Conservation (phyloP, 1,284 basidiomycete genomes). For the Xanthoconium separans region DNA sequence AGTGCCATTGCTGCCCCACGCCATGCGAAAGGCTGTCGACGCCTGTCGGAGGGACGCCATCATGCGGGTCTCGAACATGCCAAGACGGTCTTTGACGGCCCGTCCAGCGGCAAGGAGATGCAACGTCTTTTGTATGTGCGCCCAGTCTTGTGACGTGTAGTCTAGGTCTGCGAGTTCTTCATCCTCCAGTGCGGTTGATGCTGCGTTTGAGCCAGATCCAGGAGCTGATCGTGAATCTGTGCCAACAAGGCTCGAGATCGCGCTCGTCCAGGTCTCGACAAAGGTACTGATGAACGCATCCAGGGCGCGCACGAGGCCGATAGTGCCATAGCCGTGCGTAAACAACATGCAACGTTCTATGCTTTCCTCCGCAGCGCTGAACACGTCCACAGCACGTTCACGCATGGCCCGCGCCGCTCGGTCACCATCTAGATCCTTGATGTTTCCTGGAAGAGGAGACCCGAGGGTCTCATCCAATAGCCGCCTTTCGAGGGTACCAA, state of each 20-base stretch:
- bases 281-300: slow-evolving; percentile 69
- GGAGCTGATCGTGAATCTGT: slow-evolving; percentile 14
- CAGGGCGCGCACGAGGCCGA: slow-evolving; percentile 70
- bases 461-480: slow-evolving; percentile 57
- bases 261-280: slow-evolving; percentile 59
- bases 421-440: slow-evolving; percentile 44
- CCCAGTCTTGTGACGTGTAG: slow-evolving; percentile 86
- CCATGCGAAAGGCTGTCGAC: slow-evolving; percentile 55
- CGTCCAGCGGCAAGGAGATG: slow-evolving; percentile 79
- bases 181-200: slow-evolving; percentile 33
- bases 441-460: slow-evolving; percentile 33
- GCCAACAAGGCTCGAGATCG: slow-evolving; percentile 43
- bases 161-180: slow-evolving; percentile 73
- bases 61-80: slow-evolving; percentile 68
- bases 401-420: slow-evolving; percentile 67
- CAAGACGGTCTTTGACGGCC: slow-evolving; percentile 65
- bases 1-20: slow-evolving; percentile 48
- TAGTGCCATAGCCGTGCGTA: slow-evolving; percentile 84
- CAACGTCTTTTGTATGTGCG: slow-evolving; percentile 78
- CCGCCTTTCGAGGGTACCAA: slow-evolving; percentile 71
- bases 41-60: slow-evolving; percentile 57
- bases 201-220: slow-evolving; percentile 16
- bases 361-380: slow-evolving; percentile 78
- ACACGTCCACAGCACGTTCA: slow-evolving; percentile 71
- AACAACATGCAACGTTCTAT: slow-evolving; percentile 72